Conservation (phyloP, 2,329 filamentous ascomycete genomes). For the Byssothecium circinans region DNA sequence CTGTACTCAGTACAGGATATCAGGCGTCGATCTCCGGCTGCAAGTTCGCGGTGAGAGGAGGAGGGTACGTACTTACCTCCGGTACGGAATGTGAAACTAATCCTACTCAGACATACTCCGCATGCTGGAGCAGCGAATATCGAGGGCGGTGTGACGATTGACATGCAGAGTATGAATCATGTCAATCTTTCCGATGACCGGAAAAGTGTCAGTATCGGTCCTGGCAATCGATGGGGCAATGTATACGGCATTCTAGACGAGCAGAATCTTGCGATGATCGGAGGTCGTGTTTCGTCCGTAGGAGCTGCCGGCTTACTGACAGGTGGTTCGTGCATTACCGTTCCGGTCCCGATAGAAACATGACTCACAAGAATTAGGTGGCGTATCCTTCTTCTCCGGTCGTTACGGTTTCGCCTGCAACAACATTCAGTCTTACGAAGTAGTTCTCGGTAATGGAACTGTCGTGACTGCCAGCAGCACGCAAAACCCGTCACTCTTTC, state of each 20-base stretch:
- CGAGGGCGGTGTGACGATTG: constrained; percentile 29
- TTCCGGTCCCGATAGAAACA: not conserved
- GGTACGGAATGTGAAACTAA: not conserved
- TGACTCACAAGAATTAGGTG: constrained; percentile 18
- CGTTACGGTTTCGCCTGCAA: constrained; percentile 32
- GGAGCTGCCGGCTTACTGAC: constrained; percentile 26
- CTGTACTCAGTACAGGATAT: constrained; percentile 18
- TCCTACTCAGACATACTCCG: constrained; percentile 19
- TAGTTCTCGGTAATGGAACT: constrained; percentile 37
- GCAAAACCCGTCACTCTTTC: constrained; percentile 26
- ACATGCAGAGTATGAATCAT: constrained; percentile 26
- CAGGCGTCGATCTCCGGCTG: constrained; percentile 18
- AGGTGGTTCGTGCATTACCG: constrained; percentile 19
- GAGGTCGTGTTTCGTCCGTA: constrained; percentile 24
- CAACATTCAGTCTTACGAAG: constrained; percentile 32
- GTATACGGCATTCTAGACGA: constrained; percentile 26
- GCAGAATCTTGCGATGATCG: constrained; percentile 21
- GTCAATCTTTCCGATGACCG: constrained; percentile 23
- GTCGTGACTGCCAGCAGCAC: constrained; percentile 31
- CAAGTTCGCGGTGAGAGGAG: constrained; percentile 23
- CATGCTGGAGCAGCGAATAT: constrained; percentile 30
- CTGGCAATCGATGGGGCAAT: constrained; percentile 29
- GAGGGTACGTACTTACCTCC: constrained; percentile 14
- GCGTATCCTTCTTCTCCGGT: constrained; percentile 32
- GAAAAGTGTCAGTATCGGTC: constrained; percentile 19